Conservation (phyloP, 1,139 yeast species). For the Fermentozyma sake region DNA sequence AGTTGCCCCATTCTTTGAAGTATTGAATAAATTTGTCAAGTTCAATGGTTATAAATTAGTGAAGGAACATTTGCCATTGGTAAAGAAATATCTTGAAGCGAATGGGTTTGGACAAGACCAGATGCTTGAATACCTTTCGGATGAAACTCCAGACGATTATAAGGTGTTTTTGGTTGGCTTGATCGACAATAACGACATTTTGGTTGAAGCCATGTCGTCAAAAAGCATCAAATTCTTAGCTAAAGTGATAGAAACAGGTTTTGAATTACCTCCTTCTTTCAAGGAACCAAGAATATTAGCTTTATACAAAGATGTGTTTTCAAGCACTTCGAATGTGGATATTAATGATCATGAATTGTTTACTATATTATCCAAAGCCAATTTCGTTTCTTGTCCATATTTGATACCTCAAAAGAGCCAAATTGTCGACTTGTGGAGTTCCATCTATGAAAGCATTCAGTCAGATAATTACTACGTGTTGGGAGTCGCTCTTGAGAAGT, state of each 20-base stretch:
- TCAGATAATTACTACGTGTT: slow-evolving; percentile 26
- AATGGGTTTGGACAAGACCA: slow-evolving; percentile 9
- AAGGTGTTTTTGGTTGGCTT: slow-evolving; percentile 1
- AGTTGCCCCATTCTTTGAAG: slow-evolving; percentile 19
- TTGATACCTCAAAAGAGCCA: slow-evolving; percentile 2
- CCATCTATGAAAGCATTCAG: slow-evolving; percentile 18
- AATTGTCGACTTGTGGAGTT: slow-evolving; percentile 10
- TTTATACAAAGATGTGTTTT: too few species aligned
- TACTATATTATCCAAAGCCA: slow-evolving; percentile 8
- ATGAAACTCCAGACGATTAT: background rate
- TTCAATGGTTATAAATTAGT: slow-evolving; percentile 36
- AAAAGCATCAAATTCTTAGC: slow-evolving; percentile 4
- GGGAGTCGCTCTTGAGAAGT: slow-evolving; percentile 24
- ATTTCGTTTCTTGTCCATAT: too few species aligned
- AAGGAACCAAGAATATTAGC: too few species aligned
- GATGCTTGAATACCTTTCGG: slow-evolving; percentile 7
- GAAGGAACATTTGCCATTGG: slow-evolving; percentile 25
- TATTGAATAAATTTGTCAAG: slow-evolving; percentile 38
- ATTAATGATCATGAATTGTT: slow-evolving; percentile 5
- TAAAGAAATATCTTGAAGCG: slow-evolving; percentile 16
- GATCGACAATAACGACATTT: background rate
- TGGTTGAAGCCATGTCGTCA: background rate
- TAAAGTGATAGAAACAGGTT: slow-evolving; percentile 8
- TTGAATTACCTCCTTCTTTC: slow-evolving; percentile 1
- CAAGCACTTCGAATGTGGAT: slow-evolving; percentile 8